Evolutionary conservation across 2,329 filamentous ascomycete species (phyloP), one percentile per base, ranked within the genome.

Genomic region (Ophiostoma himal-ulmi): DNA sequence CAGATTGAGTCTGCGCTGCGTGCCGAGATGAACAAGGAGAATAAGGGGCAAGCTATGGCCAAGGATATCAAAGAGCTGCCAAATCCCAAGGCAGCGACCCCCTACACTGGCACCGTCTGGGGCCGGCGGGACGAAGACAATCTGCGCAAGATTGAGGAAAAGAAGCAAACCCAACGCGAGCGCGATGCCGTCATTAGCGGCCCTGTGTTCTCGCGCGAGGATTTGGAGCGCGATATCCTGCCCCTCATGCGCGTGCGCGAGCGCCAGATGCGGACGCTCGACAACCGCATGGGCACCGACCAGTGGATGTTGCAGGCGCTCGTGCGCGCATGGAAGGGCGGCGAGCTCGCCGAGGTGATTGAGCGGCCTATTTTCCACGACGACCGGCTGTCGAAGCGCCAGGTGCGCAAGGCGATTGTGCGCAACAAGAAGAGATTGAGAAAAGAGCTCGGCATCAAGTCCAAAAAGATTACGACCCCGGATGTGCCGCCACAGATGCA

Each of bases 1-100:
- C 88, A 91, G 77, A 85, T 91, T 72, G 84, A 89, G 75, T 84
- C 84, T 2, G 83, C 86, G 11, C 78, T 91, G 41, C 75, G 80
- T 10, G 79, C 83, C 73, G 83, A 85, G 76, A 60, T 71, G 70
- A 30, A 70, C 41, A 36, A 57, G 30, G 14, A 48, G 44, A 17
- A 39, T 30, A 30, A 30, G 30, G 30, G 4, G 30, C 30, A 30
- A 30, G 30, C 30, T 30, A 30, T 3, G 30, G 4, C 30, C 30
- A 30, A 3, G 30, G 30, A 3, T 14, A 34, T 26, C 26, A 36
- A 30, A 10, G 10, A 36, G 11, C 22, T 7, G 26, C 30, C 57
- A 62, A 57, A 3, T 3, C 44, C 14, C 4, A 48, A 48, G 6
- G 20, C 44, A 48, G 2, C 14, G 44, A n/a, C 44, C n/a, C 26